Evolutionary conservation across 2,329 filamentous ascomycete genomes (phyloP).

Genomic region (Hymenoscyphus fructigenus): DNA sequence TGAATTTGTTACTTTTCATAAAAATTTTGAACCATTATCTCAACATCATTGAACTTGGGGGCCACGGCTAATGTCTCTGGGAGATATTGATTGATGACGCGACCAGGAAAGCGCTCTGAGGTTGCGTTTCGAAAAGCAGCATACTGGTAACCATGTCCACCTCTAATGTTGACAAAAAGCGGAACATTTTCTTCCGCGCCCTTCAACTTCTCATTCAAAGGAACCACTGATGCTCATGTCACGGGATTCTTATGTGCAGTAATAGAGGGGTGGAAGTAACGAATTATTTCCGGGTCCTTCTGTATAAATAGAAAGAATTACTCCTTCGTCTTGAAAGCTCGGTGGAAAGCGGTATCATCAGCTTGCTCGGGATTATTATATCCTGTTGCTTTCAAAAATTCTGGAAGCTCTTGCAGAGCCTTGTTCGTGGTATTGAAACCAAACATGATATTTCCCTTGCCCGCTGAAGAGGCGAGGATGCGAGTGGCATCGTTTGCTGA

Average conservation of each 20-base stretch:
- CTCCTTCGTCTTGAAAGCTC: not conserved
- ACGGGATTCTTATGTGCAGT: not conserved
- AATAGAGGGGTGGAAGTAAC: not conserved
- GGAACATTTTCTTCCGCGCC: conserved; percentile 6
- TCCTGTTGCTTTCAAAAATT: not conserved
- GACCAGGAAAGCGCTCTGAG: not conserved
- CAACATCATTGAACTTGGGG: not conserved
- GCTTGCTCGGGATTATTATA: not conserved
- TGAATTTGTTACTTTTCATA: conserved; percentile 2
- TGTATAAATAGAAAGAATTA: not conserved
- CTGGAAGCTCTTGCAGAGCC: conserved; percentile 1
- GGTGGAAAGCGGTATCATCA: not conserved
- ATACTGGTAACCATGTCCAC: conserved; percentile 2
- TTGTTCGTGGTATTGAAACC: not conserved
- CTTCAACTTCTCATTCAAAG: not conserved
- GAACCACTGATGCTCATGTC: not conserved
- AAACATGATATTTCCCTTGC: conserved; percentile 1
- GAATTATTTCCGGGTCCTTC: not conserved
- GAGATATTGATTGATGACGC: conserved; percentile 5
- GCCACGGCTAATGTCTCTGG: not conserved
- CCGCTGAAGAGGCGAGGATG: not conserved
- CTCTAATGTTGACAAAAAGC: conserved; percentile 11
- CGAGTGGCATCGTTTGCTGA: conserved; percentile 4
- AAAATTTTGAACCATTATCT: conserved; percentile 6
- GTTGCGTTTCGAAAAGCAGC: conserved; percentile 40